These are phyloP conservation scores for Saururus chinensis DNA, from an alignment of 164 flowering plant genomes.

Conservation along the genomic window DNA sequence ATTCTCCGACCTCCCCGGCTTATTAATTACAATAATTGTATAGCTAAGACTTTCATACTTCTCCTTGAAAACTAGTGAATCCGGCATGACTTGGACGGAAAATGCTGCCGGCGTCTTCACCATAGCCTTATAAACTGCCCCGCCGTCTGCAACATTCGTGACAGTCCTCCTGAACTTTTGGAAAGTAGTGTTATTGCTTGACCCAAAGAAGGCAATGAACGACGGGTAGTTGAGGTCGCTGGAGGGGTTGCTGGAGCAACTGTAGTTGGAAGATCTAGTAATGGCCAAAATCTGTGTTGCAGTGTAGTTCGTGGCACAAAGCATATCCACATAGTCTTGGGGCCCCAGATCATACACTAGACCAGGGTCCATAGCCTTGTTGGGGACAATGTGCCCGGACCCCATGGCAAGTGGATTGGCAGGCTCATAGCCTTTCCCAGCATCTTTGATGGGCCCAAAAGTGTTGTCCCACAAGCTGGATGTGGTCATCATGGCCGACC, in stretches of 20 bases:
- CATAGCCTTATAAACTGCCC: conserved; percentile 23
- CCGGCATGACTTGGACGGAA: conserved; percentile 17
- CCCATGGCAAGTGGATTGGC: conserved; percentile 32
- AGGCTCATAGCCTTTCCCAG: neutral
- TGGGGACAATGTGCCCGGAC: conserved; percentile 33
- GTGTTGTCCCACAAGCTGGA: conserved; percentile 19
- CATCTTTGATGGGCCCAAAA: conserved; percentile 11
- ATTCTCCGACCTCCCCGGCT: neutral
- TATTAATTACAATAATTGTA: conserved; percentile 6
- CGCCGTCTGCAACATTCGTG: conserved; percentile 37
- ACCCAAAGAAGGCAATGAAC: conserved; percentile 19
- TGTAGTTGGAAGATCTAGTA: conserved; percentile 16
- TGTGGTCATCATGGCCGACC: conserved; percentile 33
- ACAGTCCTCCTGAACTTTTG: conserved; percentile 27
- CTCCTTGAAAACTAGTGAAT: conserved; percentile 20
- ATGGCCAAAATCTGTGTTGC: conserved; percentile 27
- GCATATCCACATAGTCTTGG: conserved; percentile 32
- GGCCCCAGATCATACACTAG: conserved; percentile 28
- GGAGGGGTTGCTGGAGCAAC: neutral
- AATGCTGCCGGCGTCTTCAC: conserved; percentile 14
- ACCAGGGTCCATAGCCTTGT: conserved; percentile 41
- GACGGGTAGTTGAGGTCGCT: conserved; percentile 2
- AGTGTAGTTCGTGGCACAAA: conserved; percentile 38
- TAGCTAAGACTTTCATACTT: conserved; percentile 31
- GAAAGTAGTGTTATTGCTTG: neutral